phyloP scores from a whole-genome alignment of 176 grass and related monocot genomes.

The Saccharum spontaneum region DNA sequence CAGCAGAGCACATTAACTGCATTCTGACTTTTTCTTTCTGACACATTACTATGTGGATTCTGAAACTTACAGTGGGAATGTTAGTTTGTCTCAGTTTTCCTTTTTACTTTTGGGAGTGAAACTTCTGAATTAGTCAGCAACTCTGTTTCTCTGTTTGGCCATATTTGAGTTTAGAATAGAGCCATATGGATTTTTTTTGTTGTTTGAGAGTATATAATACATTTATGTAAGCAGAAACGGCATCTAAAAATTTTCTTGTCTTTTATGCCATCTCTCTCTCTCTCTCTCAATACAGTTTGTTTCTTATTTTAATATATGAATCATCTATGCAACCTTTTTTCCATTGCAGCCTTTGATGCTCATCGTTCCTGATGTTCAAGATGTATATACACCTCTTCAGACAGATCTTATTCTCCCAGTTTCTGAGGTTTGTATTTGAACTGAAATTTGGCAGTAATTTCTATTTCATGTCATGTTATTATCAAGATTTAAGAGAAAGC shows the following conservation, averaged over 20 bases:
- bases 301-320: not conserved
- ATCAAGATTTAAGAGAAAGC: not conserved
- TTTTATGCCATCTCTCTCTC: constrained; percentile 9
- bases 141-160: not conserved
- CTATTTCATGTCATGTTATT: not conserved
- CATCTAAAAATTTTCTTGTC: not conserved
- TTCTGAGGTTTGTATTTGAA: constrained; percentile 60
- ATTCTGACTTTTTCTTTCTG: not conserved
- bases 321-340: not conserved
- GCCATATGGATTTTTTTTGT: not conserved
- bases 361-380: constrained; percentile 80
- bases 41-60: not conserved
- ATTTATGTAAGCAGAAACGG: not conserved
- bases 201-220: not conserved
- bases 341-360: constrained; percentile 82
- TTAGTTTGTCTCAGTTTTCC: not conserved
- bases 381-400: constrained; percentile 85
- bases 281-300: constrained; percentile 1
- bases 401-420: constrained; percentile 74
- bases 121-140: not conserved
- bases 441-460: not conserved
- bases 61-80: not conserved
- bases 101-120: not conserved
- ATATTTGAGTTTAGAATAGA: not conserved
- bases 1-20: not conserved